These are phyloP conservation scores for Allantophomopsis cytisporea DNA, from an alignment of 2,329 filamentous ascomycete genomes.

Conservation along the genomic window DNA sequence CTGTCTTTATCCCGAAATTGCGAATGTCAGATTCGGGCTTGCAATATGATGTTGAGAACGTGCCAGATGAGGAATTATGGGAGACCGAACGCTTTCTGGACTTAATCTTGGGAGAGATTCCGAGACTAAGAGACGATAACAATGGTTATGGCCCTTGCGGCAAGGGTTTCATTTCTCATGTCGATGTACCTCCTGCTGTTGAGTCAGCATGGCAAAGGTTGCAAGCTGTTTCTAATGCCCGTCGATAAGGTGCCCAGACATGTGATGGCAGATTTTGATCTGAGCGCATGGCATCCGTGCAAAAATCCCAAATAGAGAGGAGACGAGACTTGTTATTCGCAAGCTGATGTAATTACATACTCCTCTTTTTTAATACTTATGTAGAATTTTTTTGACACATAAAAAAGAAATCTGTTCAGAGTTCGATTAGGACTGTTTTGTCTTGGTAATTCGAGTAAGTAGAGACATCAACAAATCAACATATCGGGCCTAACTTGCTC, in stretches of 20 bases:
- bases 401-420: too few relatives aligned
- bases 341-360: too few relatives aligned
- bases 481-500: too few relatives aligned
- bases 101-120: conserved; percentile 27
- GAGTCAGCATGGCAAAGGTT: conserved; percentile 18
- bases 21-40: conserved; percentile 1
- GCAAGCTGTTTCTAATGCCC: background rate
- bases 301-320: too few relatives aligned
- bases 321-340: too few relatives aligned
- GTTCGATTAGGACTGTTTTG: too few relatives aligned
- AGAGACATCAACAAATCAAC: too few relatives aligned
- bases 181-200: conserved; percentile 23
- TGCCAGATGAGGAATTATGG: conserved; percentile 19
- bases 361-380: too few relatives aligned
- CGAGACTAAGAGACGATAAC: conserved; percentile 25
- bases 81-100: conserved; percentile 23
- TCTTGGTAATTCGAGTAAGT: too few relatives aligned
- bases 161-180: conserved; percentile 27
- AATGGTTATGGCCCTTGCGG: conserved; percentile 28
- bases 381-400: too few relatives aligned
- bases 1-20: conserved; percentile 16
- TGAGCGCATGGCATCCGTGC: too few relatives aligned
- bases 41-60: conserved; percentile 3
- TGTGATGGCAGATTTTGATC: too few relatives aligned
- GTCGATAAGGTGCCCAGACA: background rate